Base-by-base conservation (phyloP, 768 basidiomycete genomes). In the Auriscalpium vulgare region DNA sequence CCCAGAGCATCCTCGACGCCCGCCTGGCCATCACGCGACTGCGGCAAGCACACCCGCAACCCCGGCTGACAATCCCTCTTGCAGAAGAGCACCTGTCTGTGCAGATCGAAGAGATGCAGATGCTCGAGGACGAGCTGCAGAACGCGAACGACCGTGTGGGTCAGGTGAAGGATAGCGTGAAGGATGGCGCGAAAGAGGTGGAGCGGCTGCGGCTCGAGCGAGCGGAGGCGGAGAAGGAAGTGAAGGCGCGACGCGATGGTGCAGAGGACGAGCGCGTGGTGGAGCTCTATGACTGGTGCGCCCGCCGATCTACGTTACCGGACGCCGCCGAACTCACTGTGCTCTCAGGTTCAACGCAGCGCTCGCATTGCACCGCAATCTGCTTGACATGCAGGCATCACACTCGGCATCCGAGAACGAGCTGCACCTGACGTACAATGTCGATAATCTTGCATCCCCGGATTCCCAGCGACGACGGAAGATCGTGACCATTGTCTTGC, bases 1-100 rank as follows among this genome's bases (percentile, higher is more conserved):
- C 87, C 1, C 81, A 88, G 55, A 79, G 88, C 67, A 91, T 95
- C 62, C 79, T 91, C 57, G 91, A 94, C 65, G 83, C 91, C 37
- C 85, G 88, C 37, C 79, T 93, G 4, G 80, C 86, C 1, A 76
- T 95, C 38, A 85, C 86, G 8, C 82, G 92, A 1, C 81, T 95
- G 16, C 83, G 89, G 17, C 87, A 92, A 61, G 80, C 85, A 2
- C 83, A 95, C 62, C 88, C 90, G 0, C 80, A 84, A 17, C 86
- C 92, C 47, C 81, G 92, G 10, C 71, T 94, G 37, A 95, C 93
- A 0, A 79, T 91, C 37, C 69, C 82, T 3, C 75, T 84, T 47
- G 93, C 93, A 0, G 83, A 84, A 49, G 77, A 85, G 59, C 82
- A 84, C 53, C 81, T 92, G 2, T 82, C 84, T 10, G 79, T 79